These are phyloP conservation scores for Colletotrichum plurivorum DNA, from an alignment of 2,329 filamentous ascomycete genomes.

Conservation along the genomic window DNA sequence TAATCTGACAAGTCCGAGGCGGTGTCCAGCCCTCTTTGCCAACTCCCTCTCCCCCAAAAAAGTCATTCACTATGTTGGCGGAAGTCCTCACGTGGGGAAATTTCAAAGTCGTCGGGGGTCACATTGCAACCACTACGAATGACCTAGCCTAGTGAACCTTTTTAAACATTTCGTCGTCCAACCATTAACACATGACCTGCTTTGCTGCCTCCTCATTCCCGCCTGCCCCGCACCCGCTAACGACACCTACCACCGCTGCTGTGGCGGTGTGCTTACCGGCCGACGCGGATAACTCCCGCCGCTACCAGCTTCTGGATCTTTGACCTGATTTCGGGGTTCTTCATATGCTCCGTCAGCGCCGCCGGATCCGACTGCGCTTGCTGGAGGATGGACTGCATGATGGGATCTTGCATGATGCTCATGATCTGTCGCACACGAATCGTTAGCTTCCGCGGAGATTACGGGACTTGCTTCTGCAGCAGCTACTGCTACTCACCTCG, in stretches of 20 bases:
- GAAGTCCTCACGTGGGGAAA: conserved; percentile 34
- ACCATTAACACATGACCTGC: conserved; percentile 41
- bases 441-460: conserved; percentile 4
- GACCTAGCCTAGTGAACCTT: conserved; percentile 30
- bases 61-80: conserved; percentile 29
- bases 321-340: conserved; percentile 84
- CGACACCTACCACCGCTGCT: not conserved
- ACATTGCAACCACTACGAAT: conserved; percentile 41
- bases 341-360: conserved; percentile 97
- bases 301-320: conserved; percentile 97
- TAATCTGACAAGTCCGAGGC: not conserved
- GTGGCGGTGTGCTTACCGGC: conserved; percentile 54
- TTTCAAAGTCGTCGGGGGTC: conserved; percentile 33
- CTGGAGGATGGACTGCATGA: conserved; percentile 98
- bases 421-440: conserved; percentile 72
- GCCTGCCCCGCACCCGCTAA: not conserved
- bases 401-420: conserved; percentile 91
- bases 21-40: not conserved
- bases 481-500: conserved; percentile 73
- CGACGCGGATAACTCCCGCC: conserved; percentile 90
- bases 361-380: conserved; percentile 95
- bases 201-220: not conserved
- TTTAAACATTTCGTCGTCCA: conserved; percentile 40
- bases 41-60: not conserved
- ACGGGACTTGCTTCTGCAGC: not conserved